These are phyloP conservation scores for Pseudogymnoascus sp. DNA, from an alignment of 2,329 filamentous ascomycete genomes.

Conservation along the genomic window DNA sequence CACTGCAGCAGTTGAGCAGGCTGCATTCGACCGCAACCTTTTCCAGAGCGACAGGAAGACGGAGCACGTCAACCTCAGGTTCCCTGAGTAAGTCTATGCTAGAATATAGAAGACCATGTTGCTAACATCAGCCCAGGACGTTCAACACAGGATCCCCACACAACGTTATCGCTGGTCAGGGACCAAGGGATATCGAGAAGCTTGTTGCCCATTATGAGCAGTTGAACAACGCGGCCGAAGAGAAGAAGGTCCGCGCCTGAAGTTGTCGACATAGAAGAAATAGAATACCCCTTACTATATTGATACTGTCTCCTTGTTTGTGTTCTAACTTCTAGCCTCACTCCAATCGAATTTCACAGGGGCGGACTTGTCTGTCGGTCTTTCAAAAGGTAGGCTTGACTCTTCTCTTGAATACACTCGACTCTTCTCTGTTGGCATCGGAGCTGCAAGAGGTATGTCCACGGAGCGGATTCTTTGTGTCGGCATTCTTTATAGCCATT, in stretches of 20 bases:
- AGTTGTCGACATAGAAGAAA: constrained; percentile 11
- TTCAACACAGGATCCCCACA: constrained; percentile 56
- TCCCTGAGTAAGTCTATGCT: constrained; percentile 52
- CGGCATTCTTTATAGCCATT: neutral
- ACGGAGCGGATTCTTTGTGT: neutral
- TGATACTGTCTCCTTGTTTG: neutral
- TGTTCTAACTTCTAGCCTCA: neutral
- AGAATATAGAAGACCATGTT: neutral
- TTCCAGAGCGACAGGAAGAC: constrained; percentile 42
- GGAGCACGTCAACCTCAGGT: constrained; percentile 45
- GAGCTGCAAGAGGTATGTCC: neutral
- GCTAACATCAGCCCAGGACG: constrained; percentile 39
- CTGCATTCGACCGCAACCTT: constrained; percentile 53
- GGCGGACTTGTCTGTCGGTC: neutral
- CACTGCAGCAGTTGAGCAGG: constrained; percentile 53
- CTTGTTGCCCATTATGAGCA: constrained; percentile 57
- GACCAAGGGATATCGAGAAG: constrained; percentile 47
- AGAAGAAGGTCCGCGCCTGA: constrained; percentile 38
- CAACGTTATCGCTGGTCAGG: constrained; percentile 56
- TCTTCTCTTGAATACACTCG: neutral
- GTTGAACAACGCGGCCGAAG: constrained; percentile 47
- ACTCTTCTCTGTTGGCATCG: neutral
- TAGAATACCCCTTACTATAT: constrained; percentile 12
- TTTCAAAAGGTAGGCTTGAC: neutral
- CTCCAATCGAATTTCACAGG: neutral